These are phyloP conservation scores for Epichloe festucae DNA, from an alignment of 2,329 filamentous ascomycete species.

Conservation along the genomic window DNA sequence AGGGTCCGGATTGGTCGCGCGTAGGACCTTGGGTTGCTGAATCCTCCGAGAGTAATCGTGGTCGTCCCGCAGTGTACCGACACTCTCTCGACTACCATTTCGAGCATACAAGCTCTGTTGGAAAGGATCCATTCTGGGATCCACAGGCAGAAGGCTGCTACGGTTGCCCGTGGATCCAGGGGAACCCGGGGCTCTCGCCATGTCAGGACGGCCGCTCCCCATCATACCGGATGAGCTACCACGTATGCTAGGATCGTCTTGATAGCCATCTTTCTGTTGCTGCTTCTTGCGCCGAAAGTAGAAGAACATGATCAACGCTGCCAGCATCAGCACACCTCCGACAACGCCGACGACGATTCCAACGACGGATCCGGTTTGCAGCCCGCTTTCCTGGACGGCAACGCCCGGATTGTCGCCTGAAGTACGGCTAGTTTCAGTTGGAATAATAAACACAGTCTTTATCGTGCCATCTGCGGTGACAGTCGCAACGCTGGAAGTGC, in stretches of 20 bases:
- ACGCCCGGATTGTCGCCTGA: slow-evolving; percentile 8
- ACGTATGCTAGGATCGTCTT: slow-evolving; percentile 32
- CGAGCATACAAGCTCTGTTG: slow-evolving; percentile 42
- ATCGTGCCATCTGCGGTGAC: slow-evolving; percentile 41
- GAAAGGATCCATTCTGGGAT: slow-evolving; percentile 51
- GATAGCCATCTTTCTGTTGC: slow-evolving; percentile 27
- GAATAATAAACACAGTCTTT: slow-evolving; percentile 41
- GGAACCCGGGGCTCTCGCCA: slow-evolving; percentile 22
- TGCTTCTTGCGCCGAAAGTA: slow-evolving; percentile 32
- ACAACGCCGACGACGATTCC: slow-evolving; percentile 41
- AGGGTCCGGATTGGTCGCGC: slow-evolving; percentile 50
- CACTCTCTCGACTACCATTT: slow-evolving; percentile 48
- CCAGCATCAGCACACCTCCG: slow-evolving; percentile 26
- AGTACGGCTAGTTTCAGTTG: slow-evolving; percentile 20
- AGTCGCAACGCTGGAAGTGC: slow-evolving; percentile 23
- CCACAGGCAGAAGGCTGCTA: slow-evolving; percentile 42
- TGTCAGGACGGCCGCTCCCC: slow-evolving; percentile 29
- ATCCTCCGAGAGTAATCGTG: slow-evolving; percentile 53
- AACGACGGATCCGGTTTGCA: slow-evolving; percentile 35
- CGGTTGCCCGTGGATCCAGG: slow-evolving; percentile 31
- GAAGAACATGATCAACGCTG: slow-evolving; percentile 26
- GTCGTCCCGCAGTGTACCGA: slow-evolving; percentile 51
- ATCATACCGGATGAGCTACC: slow-evolving; percentile 39
- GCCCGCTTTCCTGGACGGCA: slow-evolving; percentile 12
- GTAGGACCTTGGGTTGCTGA: slow-evolving; percentile 42